Percentiles rank a stretch among this genome's conserved stretches.
Conservation (phyloP, 176 grass and related monocot genomes). For the Phoenix dactylifera region DNA sequence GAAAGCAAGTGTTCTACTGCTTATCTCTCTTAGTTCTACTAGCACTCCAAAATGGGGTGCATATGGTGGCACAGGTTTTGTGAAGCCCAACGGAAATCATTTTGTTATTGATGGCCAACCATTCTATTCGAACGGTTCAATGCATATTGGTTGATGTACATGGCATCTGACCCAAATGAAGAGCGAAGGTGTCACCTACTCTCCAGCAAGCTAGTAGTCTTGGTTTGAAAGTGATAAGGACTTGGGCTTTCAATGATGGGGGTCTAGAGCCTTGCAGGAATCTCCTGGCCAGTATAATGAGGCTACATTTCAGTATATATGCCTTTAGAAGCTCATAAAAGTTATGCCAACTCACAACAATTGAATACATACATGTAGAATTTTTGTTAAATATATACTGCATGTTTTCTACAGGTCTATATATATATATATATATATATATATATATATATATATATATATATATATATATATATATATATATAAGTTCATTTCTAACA, state of each 20-base stretch:
- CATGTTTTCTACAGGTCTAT: too few relatives aligned
- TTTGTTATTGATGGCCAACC: slow-evolving; percentile 34
- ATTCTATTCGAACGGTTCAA: slow-evolving; percentile 66
- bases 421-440: too few relatives aligned
- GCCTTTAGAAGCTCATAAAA: not conserved
- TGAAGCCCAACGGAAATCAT: slow-evolving; percentile 30
- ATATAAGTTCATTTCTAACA: too few relatives aligned
- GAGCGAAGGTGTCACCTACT: slow-evolving; percentile 34
- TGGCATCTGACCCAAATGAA: slow-evolving; percentile 39
- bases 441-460: too few relatives aligned
- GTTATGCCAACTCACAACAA: too few relatives aligned
- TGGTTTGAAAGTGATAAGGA: slow-evolving; percentile 46
- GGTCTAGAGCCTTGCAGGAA: slow-evolving; percentile 46
- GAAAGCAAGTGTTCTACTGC: too few relatives aligned
- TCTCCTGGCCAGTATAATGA: slow-evolving; percentile 65
- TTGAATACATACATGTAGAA: too few relatives aligned
- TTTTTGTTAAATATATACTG: too few relatives aligned
- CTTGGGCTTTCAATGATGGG: slow-evolving; percentile 82
- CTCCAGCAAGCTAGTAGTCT: slow-evolving; percentile 39
- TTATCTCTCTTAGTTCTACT: slow-evolving; percentile 4
- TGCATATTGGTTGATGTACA: slow-evolving; percentile 81
- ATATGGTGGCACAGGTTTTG: slow-evolving; percentile 11
- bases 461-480: too few relatives aligned
- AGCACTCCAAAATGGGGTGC: slow-evolving; percentile 1
- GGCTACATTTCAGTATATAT: slow-evolving; percentile 34